Conservation (phyloP, 1,139 yeast genomes). For the Kluyveromyces marxianus region DNA sequence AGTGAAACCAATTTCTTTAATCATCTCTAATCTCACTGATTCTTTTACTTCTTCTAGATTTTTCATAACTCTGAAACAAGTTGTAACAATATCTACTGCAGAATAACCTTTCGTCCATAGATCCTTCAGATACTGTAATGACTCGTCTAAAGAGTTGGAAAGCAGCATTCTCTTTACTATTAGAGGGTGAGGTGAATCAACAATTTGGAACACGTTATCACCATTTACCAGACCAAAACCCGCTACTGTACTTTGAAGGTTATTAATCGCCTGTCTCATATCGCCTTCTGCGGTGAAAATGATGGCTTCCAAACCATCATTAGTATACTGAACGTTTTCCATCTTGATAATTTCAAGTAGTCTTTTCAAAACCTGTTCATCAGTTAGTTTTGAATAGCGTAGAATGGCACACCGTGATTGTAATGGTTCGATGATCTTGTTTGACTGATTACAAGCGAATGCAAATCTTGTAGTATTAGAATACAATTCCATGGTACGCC, state of each 20-base stretch:
- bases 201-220: constrained; percentile 88
- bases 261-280: constrained; percentile 96
- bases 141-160: constrained; percentile 56
- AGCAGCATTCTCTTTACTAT: constrained; percentile 70
- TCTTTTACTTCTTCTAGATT: constrained; percentile 63
- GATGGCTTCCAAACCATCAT: constrained; percentile 88
- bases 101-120: constrained; percentile 90
- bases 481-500: constrained; percentile 96
- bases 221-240: constrained; percentile 89
- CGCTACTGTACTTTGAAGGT: constrained; percentile 86
- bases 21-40: constrained; percentile 59
- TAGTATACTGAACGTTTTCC: constrained; percentile 72
- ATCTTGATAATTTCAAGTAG: constrained; percentile 60
- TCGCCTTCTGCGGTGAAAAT: constrained; percentile 98
- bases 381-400: constrained; percentile 72
- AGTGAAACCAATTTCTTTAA: constrained; percentile 79
- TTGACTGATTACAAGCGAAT: constrained; percentile 92
- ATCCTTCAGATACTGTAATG: constrained; percentile 54
- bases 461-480: constrained; percentile 94
- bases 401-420: constrained; percentile 96
- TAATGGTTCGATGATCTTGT: constrained; percentile 90
- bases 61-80: constrained; percentile 82
- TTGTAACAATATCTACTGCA: constrained; percentile 87
- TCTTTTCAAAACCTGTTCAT: constrained; percentile 76
- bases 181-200: constrained; percentile 93